Percentiles rank a stretch among this genome's conserved stretches.
phyloP scores from a whole-genome alignment of 805 yeast genomes.

The Hanseniaspora osmophila region DNA sequence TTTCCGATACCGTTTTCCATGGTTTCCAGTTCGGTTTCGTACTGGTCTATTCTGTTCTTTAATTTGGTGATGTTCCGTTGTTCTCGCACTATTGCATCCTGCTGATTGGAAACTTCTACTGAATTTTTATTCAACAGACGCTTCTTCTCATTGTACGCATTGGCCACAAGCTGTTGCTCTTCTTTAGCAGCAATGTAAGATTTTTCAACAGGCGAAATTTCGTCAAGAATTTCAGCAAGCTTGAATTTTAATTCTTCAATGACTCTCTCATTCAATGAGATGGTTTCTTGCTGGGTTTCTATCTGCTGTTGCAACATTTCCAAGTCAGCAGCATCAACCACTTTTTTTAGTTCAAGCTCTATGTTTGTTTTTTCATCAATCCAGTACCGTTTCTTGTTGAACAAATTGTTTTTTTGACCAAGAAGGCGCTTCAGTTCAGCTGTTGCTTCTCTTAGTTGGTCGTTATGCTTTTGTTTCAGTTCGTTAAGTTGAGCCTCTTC shows the following conservation, averaged over 20 bases:
- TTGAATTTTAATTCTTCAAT: constrained; percentile 14
- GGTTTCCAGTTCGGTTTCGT: neutral
- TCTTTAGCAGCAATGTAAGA: constrained; percentile 10
- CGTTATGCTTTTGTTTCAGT: neutral
- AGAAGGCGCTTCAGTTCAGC: constrained; percentile 19
- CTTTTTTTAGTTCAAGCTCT: constrained; percentile 15
- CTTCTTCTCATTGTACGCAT: constrained; percentile 12
- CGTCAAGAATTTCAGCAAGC: constrained; percentile 11
- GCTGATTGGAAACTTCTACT: constrained; percentile 14
- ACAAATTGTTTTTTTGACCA: constrained; percentile 21
- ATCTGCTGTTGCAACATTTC: constrained; percentile 14
- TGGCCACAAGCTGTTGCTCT: constrained; percentile 6
- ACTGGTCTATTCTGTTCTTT: neutral
- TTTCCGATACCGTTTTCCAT: constrained; percentile 5
- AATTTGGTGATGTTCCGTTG: constrained; percentile 1
- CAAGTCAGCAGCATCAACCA: constrained; percentile 18
- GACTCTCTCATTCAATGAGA: constrained; percentile 15
- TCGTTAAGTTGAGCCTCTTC: neutral
- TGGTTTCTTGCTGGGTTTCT: constrained; percentile 14
- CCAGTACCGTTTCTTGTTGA: constrained; percentile 17
- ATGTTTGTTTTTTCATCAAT: constrained; percentile 14
- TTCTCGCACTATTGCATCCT: constrained; percentile 8
- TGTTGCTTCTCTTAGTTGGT: constrained; percentile 7
- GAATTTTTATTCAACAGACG: constrained; percentile 10
- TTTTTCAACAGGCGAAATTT: constrained; percentile 10